Percentiles rank a stretch among this genome's conserved stretches.
These are phyloP conservation scores for Cocos nucifera DNA, from an alignment of 176 grass and related monocot species.

Conservation along the genomic window DNA sequence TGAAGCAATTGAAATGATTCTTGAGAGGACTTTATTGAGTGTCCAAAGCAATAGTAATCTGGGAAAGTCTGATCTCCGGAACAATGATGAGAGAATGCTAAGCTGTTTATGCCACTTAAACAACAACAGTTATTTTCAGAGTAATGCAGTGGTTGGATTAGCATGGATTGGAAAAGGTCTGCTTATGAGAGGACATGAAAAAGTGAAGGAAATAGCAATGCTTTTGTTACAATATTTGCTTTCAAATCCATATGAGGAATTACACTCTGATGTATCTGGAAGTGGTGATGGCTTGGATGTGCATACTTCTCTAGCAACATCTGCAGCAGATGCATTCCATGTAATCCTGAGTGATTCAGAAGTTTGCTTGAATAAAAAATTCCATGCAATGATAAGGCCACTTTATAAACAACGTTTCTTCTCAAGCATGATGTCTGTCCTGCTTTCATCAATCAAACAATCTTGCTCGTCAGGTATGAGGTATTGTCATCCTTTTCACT, in stretches of 20 bases:
- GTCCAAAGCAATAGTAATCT: constrained; percentile 24
- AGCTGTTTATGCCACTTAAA: constrained; percentile 3
- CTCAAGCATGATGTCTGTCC: constrained; percentile 62
- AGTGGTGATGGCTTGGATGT: constrained; percentile 12
- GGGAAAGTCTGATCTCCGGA: constrained; percentile 20
- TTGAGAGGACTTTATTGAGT: constrained; percentile 41
- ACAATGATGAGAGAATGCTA: constrained; percentile 6
- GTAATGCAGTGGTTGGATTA: constrained; percentile 45
- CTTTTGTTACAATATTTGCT: constrained; percentile 67
- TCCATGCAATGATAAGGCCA: constrained; percentile 80
- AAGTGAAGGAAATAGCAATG: constrained; percentile 71
- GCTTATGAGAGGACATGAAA: constrained; percentile 94
- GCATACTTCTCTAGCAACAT: constrained; percentile 31
- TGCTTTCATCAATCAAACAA: constrained; percentile 77
- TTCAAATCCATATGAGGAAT: constrained; percentile 25
- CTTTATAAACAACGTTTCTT: constrained; percentile 98
- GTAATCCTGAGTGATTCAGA: constrained; percentile 88
- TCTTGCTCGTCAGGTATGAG: constrained; percentile 24
- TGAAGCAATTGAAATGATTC: constrained; percentile 53
- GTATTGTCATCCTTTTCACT: constrained; percentile 28
- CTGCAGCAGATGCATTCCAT: constrained; percentile 73
- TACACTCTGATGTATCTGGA: constrained; percentile 21
- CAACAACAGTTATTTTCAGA: constrained; percentile 23
- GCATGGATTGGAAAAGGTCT: constrained; percentile 91
- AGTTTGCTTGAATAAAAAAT: constrained; percentile 79